Base-by-base conservation (phyloP, 1,139 yeast species). In the Zygoascus hellenicus region DNA sequence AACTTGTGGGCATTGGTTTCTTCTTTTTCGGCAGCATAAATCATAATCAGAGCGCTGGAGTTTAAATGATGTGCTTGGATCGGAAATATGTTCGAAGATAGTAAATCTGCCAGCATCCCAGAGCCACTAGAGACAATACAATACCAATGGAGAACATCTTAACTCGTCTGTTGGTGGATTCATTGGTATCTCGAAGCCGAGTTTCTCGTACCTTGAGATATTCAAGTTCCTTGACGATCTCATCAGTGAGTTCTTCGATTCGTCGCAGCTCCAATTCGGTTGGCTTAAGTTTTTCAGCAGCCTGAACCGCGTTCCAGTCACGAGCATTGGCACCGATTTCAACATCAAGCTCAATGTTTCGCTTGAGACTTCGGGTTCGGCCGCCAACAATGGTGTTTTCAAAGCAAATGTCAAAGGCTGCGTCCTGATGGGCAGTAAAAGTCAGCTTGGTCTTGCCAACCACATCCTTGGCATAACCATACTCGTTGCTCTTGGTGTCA, bases 281-380 rank as follows among this genome's bases (percentile, higher is more conserved):
- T 9, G 98, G 97, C 70, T 85, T 87, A 68, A 92, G 80, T 65
- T 88, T 87, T 68, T 90, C 97, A 42, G 86, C 78, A 36, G 96
- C 90, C 71, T 90, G 97, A 54, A 89, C 74, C 26, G 94, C 89
- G 64, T 88, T 88, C 97, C 97, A 92, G 69, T 92, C 97, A 68
- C 97, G 83, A 36, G 97, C 97, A 58, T 90, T 88, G 47, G 97
- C 86, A 31, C 98, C 98, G 55, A 90, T 83, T 67, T 92, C 97
- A 50, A 92, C 84, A 57, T 90, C 97, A 61, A 92, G 74, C 63
- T 89, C 97, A 57, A 92, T 73, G 49, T 82, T 81, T 38, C 75
- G 64, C 45, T 51, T 49, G 37, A 58, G 50, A 13, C 58, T 53
- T 32, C 54, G 54, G 42, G 51, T 46, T 35, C 52, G 57, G n/a